Base-by-base conservation (phyloP, 495 filamentous ascomycete genomes). In the Aspergillus panamensis region DNA sequence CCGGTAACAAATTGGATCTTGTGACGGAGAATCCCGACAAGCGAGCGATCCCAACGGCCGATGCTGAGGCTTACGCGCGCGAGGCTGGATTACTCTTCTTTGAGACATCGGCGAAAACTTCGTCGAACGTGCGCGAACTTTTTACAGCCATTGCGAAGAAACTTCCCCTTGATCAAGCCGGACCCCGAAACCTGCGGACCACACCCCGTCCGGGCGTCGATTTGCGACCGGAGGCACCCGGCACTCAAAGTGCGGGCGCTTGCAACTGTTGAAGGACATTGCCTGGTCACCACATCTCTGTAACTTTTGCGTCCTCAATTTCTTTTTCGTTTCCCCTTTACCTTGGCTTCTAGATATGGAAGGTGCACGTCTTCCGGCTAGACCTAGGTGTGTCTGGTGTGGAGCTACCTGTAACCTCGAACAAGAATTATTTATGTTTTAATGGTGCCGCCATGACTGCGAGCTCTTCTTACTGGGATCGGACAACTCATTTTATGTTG, bases 131-230 rank as follows among this genome's bases (percentile, higher is more conserved):
- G 43, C 82, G 87, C 63, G 93, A 97, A 59, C 77, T 98, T 33
- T 98, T 98, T 76, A 96, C 93, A n/a, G 91, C 90, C 16, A 98
- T 98, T 63, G 94, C 94, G 37, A 93, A 89, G 88, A 96, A 96
- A 73, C 78, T 98, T 55, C 94, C 94, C 29, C 85, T 98, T 57
- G 94, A 97, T 62, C 94, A 97, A 70, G 92, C 86, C 48, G 92
- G 91, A 14, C 91, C 92, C 30, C 84, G 92, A 65, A 89, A 89
- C 66, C 77, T 89, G 61, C 81, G 92, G 59, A 80, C 87, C 31
- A 86, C 86, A 57, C 87, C 86, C 59, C 80, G 90, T 67, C 87
- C 86, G 48, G 90, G 90, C 43, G 91, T 96, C 43, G 90, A 89
- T 65, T 78, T 96, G 62, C 80, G 86, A 58, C 88, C 88, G 19